Conservation (phyloP, 2,329 filamentous ascomycete genomes). For the Diaporthe sp. region DNA sequence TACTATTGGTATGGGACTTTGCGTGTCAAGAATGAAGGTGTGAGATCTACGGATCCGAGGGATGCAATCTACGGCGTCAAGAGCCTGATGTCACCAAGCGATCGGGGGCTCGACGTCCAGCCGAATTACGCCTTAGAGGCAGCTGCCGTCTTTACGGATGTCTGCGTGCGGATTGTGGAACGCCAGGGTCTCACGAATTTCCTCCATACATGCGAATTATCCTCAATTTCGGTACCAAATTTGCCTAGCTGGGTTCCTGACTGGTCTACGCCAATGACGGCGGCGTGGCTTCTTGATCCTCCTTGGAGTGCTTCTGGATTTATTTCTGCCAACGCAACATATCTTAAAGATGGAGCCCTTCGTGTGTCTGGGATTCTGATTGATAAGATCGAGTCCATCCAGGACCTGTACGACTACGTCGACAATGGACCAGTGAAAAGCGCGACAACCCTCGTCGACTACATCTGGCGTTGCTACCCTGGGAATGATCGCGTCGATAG, state of each 20-base stretch:
- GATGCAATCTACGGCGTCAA: background rate
- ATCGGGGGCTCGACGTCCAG: background rate
- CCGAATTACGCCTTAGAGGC: background rate
- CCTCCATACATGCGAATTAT: background rate
- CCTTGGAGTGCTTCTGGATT: background rate
- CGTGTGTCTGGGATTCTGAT: background rate
- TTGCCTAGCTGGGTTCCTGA: constrained; percentile 7
- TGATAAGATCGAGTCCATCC: background rate
- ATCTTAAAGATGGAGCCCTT: background rate
- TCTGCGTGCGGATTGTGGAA: constrained; percentile 3
- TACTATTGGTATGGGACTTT: background rate
- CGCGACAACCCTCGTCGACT: background rate
- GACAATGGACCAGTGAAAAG: background rate
- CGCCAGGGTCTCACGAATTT: background rate
- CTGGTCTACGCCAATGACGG: background rate
- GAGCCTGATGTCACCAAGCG: background rate
- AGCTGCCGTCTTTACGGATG: background rate
- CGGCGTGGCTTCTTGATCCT: too few species aligned
- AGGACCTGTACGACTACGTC: background rate
- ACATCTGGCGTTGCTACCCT: background rate
- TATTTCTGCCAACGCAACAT: background rate
- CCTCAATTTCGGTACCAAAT: background rate
- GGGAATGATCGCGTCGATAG: background rate
- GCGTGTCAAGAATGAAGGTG: background rate
- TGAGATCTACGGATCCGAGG: background rate